Percentiles rank a stretch among this genome's conserved stretches.
These are phyloP conservation scores for Sophora flavescens DNA, from an alignment of 306 rosid genomes.

Conservation along the genomic window DNA sequence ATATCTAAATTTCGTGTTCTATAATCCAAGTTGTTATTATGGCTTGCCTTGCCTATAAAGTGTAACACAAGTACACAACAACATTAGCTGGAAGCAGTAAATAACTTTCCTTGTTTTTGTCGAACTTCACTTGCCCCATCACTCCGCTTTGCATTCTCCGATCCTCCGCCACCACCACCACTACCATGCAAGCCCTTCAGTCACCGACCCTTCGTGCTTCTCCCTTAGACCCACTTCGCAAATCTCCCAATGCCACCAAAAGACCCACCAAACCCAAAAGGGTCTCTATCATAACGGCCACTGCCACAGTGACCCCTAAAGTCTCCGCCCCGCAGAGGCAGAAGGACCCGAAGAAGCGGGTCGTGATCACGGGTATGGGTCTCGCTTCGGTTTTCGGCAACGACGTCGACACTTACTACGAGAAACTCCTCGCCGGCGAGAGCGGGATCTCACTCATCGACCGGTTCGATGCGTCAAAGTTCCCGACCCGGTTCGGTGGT, in stretches of 20 bases:
- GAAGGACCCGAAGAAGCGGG: slow-evolving; percentile 94
- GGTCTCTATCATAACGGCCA: slow-evolving; percentile 52
- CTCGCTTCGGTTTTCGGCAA: slow-evolving; percentile 91
- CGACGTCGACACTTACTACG: slow-evolving; percentile 77
- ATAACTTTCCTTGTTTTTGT: too few species aligned
- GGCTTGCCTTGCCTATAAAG: too few species aligned
- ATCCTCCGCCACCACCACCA: background rate
- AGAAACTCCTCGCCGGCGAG: slow-evolving; percentile 85
- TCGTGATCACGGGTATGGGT: slow-evolving; percentile 92
- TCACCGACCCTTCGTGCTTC: slow-evolving; percentile 64
- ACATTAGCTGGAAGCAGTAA: too few species aligned
- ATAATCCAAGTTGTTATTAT: too few species aligned
- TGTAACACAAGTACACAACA: too few species aligned
- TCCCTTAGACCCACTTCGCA: slow-evolving; percentile 63
- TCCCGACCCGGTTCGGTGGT: slow-evolving; percentile 92
- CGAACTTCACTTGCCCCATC: background rate
- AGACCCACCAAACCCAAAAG: slow-evolving; percentile 20
- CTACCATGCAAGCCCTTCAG: slow-evolving; percentile 70
- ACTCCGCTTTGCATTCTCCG: too few species aligned
- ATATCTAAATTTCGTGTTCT: too few species aligned
- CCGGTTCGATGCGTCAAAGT: slow-evolving; percentile 91
- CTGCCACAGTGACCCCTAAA: slow-evolving; percentile 58
- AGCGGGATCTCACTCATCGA: slow-evolving; percentile 83
- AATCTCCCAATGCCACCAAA: slow-evolving; percentile 42
- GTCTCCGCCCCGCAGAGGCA: slow-evolving; percentile 78